Conservation (phyloP, 495 filamentous ascomycete species). For the Penicillium lividum region DNA sequence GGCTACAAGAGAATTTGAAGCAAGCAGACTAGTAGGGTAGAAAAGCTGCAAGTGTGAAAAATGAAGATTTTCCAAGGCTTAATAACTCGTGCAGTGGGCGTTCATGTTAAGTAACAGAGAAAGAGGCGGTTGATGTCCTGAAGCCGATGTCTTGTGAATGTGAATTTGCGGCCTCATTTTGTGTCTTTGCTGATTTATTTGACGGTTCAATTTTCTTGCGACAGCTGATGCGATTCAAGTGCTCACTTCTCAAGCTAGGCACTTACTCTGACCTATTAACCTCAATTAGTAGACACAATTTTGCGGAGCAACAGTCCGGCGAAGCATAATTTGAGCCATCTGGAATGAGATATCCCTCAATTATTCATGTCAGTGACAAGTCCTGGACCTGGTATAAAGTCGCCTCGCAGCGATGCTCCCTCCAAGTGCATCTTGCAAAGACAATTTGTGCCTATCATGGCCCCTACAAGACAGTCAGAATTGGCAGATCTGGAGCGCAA, state of each 20-base stretch:
- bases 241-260: background rate
- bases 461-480: background rate
- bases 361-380: background rate
- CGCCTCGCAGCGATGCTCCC: background rate
- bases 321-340: background rate
- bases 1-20: background rate
- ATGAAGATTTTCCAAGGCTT: background rate
- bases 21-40: background rate
- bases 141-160: background rate
- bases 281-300: background rate
- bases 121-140: background rate
- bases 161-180: background rate
- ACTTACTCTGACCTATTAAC: background rate
- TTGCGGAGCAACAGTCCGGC: background rate
- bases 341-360: background rate
- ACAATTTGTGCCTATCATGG: background rate
- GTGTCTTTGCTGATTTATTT: background rate
- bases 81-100: background rate
- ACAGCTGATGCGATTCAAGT: background rate
- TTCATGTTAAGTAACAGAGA: background rate
- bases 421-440: slow-evolving; percentile 5
- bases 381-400: background rate
- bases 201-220: background rate
- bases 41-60: background rate
- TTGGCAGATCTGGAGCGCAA: background rate